Percentiles rank a stretch among this genome's conserved stretches.
These are phyloP conservation scores for Sphenostylis stenocarpa DNA, from an alignment of 306 rosid genomes.

Conservation along the genomic window DNA sequence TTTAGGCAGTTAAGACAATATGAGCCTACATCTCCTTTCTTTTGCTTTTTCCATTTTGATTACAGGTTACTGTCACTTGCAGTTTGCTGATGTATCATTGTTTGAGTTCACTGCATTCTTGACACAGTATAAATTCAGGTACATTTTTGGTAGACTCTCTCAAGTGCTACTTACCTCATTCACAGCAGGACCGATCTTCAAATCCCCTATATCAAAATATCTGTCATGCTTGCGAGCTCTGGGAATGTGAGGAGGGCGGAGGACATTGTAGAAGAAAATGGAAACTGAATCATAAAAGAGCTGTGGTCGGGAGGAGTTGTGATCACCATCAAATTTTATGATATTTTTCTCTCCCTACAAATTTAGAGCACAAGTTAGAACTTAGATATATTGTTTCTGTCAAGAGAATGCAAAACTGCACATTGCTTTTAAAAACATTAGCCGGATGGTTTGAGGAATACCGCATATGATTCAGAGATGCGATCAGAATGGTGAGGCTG, in stretches of 20 bases:
- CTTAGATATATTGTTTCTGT: not conserved
- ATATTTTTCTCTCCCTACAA: conserved; percentile 85
- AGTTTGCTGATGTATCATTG: conserved; percentile 13
- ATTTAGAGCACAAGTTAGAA: conserved; percentile 32
- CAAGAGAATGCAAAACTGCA: not conserved
- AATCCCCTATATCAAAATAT: conserved; percentile 70
- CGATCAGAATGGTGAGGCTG: conserved; percentile 81
- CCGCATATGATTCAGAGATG: conserved; percentile 71
- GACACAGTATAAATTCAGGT: not conserved
- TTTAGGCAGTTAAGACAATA: not conserved
- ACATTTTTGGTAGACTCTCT: not conserved
- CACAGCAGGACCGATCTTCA: conserved; percentile 63
- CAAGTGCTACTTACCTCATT: conserved; percentile 59
- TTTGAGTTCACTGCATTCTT: not conserved
- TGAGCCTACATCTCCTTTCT: not conserved
- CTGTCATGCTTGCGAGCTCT: conserved; percentile 65
- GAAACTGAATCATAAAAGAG: conserved; percentile 84
- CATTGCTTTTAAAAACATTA: not conserved
- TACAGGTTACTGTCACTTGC: not conserved
- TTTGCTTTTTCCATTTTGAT: not conserved
- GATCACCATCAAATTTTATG: conserved; percentile 89
- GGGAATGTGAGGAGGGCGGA: conserved; percentile 73
- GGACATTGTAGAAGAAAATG: conserved; percentile 86
- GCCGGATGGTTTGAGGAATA: conserved; percentile 37
- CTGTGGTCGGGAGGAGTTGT: conserved; percentile 96